Conservation (phyloP, 129 eudicot genomes). For the Tagetes patula region DNA sequence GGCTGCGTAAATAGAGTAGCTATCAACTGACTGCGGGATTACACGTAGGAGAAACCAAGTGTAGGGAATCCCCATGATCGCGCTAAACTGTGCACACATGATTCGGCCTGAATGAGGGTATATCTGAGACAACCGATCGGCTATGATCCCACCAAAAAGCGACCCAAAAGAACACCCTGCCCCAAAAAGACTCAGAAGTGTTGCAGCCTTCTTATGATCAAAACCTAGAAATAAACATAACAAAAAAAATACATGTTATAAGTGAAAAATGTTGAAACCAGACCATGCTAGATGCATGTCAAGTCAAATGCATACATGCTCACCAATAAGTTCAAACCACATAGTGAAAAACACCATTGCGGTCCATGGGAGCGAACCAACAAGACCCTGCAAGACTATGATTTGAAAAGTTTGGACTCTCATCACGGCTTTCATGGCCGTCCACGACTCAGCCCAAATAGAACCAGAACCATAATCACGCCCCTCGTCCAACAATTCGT, state of each 20-base stretch:
- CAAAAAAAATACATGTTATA: background rate
- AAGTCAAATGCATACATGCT: constrained; percentile 34
- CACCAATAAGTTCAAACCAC: constrained; percentile 97
- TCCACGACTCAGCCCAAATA: constrained; percentile 81
- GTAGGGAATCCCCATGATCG: constrained; percentile 96
- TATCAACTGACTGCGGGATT: constrained; percentile 67
- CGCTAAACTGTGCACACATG: constrained; percentile 91
- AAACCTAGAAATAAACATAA: constrained; percentile 48
- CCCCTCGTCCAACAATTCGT: constrained; percentile 45
- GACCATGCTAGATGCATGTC: background rate
- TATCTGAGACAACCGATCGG: constrained; percentile 54
- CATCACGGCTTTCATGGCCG: constrained; percentile 67
- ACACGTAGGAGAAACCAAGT: constrained; percentile 69
- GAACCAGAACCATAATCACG: constrained; percentile 45
- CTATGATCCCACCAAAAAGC: constrained; percentile 81
- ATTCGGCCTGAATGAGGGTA: constrained; percentile 85
- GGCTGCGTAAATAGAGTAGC: constrained; percentile 50
- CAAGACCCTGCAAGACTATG: constrained; percentile 91
- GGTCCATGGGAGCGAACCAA: constrained; percentile 96
- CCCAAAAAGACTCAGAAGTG: constrained; percentile 75
- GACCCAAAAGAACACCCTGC: constrained; percentile 78
- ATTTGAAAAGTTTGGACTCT: constrained; percentile 86
- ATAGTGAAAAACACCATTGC: constrained; percentile 91
- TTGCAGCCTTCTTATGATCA: constrained; percentile 82
- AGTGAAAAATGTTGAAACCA: background rate